Percentiles rank a stretch among this genome's conserved stretches.
Conservation (phyloP, 176 grass and related monocot species). For the Tillandsia leiboldiana region DNA sequence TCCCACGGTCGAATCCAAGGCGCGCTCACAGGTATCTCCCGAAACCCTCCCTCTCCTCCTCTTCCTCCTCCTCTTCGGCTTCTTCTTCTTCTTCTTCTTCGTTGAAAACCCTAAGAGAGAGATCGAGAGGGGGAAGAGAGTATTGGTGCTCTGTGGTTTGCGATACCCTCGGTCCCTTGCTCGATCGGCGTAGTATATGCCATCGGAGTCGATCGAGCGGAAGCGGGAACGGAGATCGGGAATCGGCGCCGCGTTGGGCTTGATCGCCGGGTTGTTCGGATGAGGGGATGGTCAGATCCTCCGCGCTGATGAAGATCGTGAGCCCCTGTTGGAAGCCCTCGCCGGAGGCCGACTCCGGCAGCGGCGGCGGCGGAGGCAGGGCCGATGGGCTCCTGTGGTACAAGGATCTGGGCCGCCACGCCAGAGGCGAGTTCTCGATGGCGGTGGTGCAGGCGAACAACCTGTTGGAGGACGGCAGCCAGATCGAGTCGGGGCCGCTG, state of each 20-base stretch:
- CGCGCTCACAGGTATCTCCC: constrained; percentile 9
- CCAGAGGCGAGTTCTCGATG: constrained; percentile 68
- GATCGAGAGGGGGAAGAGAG: no score
- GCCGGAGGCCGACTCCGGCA: constrained; percentile 1
- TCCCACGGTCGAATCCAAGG: constrained; percentile 16
- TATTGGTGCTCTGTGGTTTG: no score
- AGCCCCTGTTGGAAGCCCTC: constrained; percentile 43
- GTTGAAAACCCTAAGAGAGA: not conserved
- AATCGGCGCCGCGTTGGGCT: not conserved
- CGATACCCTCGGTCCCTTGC: no score
- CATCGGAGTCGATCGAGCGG: not conserved
- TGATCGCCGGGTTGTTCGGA: not conserved
- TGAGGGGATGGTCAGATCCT: constrained; percentile 8
- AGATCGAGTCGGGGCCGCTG: constrained; percentile 58
- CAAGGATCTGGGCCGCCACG: constrained; percentile 54
- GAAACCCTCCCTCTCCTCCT: not conserved
- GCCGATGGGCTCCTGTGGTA: constrained; percentile 63
- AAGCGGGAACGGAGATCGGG: not conserved
- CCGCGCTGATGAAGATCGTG: constrained; percentile 34
- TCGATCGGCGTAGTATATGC: no score
- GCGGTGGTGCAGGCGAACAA: constrained; percentile 72
- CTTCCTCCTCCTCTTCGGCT: not conserved
- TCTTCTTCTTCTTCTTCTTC: not conserved
- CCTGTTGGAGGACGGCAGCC: constrained; percentile 59
- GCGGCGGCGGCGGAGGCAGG: constrained; percentile 13